These are phyloP conservation scores for Abortiporus biennis DNA, from an alignment of 1,284 basidiomycete species.

Conservation along the genomic window DNA sequence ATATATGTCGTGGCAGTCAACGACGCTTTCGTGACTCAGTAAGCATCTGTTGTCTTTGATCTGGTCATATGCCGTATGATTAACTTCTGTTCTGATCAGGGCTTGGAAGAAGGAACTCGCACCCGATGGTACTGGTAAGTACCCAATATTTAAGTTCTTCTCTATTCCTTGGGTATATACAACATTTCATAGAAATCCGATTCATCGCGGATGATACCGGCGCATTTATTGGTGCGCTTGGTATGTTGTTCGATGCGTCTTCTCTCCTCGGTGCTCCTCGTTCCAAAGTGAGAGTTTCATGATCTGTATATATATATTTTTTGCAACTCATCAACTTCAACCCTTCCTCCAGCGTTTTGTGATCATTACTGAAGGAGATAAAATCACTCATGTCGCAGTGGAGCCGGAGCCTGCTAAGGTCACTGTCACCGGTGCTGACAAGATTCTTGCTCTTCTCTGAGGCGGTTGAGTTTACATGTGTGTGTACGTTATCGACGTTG, in stretches of 20 bases:
- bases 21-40: slow-evolving; percentile 65
- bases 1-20: slow-evolving; percentile 70
- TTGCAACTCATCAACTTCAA: background rate
- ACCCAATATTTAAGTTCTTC: background rate
- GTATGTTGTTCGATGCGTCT: slow-evolving; percentile 61
- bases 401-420: slow-evolving; percentile 52
- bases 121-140: slow-evolving; percentile 45
- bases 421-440: slow-evolving; percentile 52
- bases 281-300: slow-evolving; percentile 44
- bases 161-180: background rate
- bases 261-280: slow-evolving; percentile 57
- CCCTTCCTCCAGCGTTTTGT: slow-evolving; percentile 45
- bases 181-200: slow-evolving; percentile 35
- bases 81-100: slow-evolving; percentile 24
- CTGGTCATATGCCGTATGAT: background rate
- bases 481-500: too few relatives aligned
- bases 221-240: slow-evolving; percentile 49
- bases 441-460: slow-evolving; percentile 48
- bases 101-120: slow-evolving; percentile 71
- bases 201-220: slow-evolving; percentile 69
- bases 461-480: too few relatives aligned
- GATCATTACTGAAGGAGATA: slow-evolving; percentile 49
- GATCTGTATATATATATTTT: slow-evolving; percentile 6
- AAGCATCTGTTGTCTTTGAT: slow-evolving; percentile 12
- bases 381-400: slow-evolving; percentile 48